Evolutionary conservation across 306 rosid genomes (phyloP), one percentile per base, ranked within the genome.

Genomic region (Parietaria judaica): DNA sequence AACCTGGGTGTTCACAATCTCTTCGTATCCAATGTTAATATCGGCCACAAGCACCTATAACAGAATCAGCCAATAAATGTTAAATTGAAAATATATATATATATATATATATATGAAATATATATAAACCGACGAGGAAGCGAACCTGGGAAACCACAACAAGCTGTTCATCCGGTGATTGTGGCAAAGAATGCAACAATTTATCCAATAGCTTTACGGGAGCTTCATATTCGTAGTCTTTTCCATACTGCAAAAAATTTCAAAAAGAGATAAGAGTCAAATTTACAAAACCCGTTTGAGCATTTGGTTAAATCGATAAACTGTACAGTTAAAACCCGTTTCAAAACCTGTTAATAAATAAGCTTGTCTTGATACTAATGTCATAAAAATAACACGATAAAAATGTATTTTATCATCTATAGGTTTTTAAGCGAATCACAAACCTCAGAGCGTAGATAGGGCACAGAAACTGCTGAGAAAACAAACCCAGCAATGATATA

Each of bases 381-480:
- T 23, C 31, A 23, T 23, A 23, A 23, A 23, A 23, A 23, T 23
- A 23, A 23, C 31, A 23, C 31, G 31, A 23, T 23, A 23, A 23
- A 23, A 23, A 23, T 23, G 31, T 23, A 23, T 23, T 23, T 23
- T 23, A 23, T 23, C 31, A 23, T 23, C 31, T 23, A 23, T 23
- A 23, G 31, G 31, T 23, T 23, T 23, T 23, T 23, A n/a, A 49
- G 14, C 14, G 4, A n/a, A 67, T 23, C 10, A 66, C 89, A 12
- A 70, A 94, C 99, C 99, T 94, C 95, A 8, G 99, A 94, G 6
- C 97, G 95, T 60, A 94, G 97, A 81, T 94, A 94, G 14, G 99
- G 97, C 76, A 94, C 95, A 6, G 97, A 94, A 14, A 94, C 91
- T 38, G 86, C 60, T 41, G 89, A 59, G 60, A 94, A 94, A 37